A percentile compares a stretch with the other conserved stretches of the same genome.
Conservation (phyloP, 164 flowering plant genomes). For the Houttuynia cordata region DNA sequence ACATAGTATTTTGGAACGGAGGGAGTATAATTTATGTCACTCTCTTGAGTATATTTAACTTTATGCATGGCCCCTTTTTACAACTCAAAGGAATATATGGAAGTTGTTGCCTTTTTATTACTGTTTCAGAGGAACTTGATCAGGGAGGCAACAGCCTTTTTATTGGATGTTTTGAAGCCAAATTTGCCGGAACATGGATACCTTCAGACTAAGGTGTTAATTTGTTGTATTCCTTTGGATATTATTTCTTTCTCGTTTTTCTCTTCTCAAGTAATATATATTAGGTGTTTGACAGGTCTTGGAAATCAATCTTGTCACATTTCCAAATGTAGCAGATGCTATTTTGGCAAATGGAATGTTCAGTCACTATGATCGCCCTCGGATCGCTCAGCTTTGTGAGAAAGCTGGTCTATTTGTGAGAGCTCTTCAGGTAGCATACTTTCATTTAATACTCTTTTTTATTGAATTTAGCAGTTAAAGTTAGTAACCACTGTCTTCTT, state of each 20-base stretch:
- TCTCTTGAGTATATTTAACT: too few species aligned
- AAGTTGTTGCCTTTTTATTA: background rate
- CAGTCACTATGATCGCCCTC: constrained; percentile 96
- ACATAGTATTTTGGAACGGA: too few species aligned
- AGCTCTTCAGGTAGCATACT: constrained; percentile 62
- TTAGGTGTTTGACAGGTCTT: constrained; percentile 43
- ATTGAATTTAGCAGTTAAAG: background rate
- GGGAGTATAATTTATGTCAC: too few species aligned
- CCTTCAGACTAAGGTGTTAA: constrained; percentile 65
- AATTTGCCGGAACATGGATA: constrained; percentile 66
- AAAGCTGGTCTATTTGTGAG: constrained; percentile 89
- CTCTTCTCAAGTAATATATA: background rate
- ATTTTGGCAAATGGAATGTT: constrained; percentile 99
- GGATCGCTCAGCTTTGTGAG: constrained; percentile 98
- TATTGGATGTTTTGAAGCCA: constrained; percentile 72
- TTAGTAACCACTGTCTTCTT: background rate
- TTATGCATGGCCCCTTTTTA: too few species aligned
- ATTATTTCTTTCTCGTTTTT: background rate
- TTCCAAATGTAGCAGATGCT: constrained; percentile 99
- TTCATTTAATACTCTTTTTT: background rate
- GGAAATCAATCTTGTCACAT: constrained; percentile 95
- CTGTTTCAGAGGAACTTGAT: constrained; percentile 62
- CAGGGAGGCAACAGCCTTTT: constrained; percentile 79
- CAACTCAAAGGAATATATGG: too few species aligned
- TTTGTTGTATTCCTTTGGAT: background rate